phyloP scores from a whole-genome alignment of 768 basidiomycete genomes.

The Tylopilus subfusipes region DNA sequence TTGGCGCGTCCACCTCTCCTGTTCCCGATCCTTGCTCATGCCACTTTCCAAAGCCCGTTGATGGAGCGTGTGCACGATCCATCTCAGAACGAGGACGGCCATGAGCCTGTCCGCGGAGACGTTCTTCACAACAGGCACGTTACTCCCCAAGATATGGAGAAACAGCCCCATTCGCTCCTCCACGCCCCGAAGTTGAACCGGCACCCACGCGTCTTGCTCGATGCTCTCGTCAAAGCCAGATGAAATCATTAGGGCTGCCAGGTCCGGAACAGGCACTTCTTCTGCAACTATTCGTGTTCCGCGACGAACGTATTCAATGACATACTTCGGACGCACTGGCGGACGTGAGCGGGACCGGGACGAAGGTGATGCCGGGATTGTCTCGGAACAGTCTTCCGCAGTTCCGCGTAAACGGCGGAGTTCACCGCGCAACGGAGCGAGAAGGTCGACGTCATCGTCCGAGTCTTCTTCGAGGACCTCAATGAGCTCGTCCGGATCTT shows the following conservation, averaged over 20 bases:
- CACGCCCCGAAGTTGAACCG: constrained; percentile 48
- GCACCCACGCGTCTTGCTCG: constrained; percentile 30
- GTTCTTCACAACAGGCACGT: constrained; percentile 43
- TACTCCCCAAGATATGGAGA: constrained; percentile 53
- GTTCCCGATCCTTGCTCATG: constrained; percentile 53
- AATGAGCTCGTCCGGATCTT: constrained; percentile 57
- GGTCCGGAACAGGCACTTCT: constrained; percentile 46
- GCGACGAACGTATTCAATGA: constrained; percentile 63
- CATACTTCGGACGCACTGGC: constrained; percentile 20
- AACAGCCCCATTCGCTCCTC: constrained; percentile 54
- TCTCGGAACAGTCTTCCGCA: constrained; percentile 30
- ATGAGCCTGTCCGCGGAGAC: constrained; percentile 47
- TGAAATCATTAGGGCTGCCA: constrained; percentile 46
- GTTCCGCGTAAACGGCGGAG: constrained; percentile 54
- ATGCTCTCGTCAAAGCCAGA: constrained; percentile 27
- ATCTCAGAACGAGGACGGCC: constrained; percentile 57
- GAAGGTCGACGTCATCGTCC: constrained; percentile 45
- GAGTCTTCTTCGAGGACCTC: constrained; percentile 66
- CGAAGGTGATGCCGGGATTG: constrained; percentile 31
- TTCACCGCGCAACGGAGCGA: constrained; percentile 69
- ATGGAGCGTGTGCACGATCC: constrained; percentile 53
- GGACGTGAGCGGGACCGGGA: constrained; percentile 29
- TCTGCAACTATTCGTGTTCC: constrained; percentile 64
- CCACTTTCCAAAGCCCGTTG: constrained; percentile 47
- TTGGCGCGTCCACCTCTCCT: constrained; percentile 63